These are phyloP conservation scores for Wickerhamiella occidentalis DNA, from an alignment of 805 yeast genomes.

Conservation along the genomic window DNA sequence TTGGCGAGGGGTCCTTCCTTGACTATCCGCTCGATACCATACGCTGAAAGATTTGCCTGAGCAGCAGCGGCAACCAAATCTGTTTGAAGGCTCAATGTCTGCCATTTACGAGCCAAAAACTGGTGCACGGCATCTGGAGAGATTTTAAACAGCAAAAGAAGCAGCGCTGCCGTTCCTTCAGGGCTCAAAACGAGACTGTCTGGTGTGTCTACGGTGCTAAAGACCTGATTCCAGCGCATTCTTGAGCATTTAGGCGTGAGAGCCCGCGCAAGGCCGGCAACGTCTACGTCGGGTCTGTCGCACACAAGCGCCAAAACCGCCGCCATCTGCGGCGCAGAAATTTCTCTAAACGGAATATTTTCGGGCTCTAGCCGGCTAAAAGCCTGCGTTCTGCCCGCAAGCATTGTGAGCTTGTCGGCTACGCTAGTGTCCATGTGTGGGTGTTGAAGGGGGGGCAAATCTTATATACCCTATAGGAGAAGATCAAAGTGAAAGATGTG, in stretches of 20 bases:
- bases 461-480: not conserved
- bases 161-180: conserved; percentile 11
- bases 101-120: conserved; percentile 13
- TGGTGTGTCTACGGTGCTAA: not conserved
- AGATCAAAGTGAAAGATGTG: too few species aligned
- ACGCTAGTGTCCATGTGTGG: conserved; percentile 13
- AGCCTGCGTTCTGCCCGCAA: conserved; percentile 15
- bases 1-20: conserved; percentile 13
- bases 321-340: conserved; percentile 13
- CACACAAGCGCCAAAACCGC: conserved; percentile 13
- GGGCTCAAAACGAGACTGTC: conserved; percentile 7
- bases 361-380: conserved; percentile 13
- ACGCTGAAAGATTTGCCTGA: conserved; percentile 10
- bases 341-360: conserved; percentile 13
- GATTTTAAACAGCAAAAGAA: conserved; percentile 9
- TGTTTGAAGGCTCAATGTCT: conserved; percentile 10
- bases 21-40: conserved; percentile 17
- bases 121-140: conserved; percentile 13
- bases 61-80: conserved; percentile 12
- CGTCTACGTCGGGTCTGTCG: conserved; percentile 14
- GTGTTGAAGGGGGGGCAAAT: not conserved
- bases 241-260: conserved; percentile 12
- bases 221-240: conserved; percentile 12
- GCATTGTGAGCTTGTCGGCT: conserved; percentile 15
- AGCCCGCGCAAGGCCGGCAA: conserved; percentile 11